phyloP scores from a whole-genome alignment of 177 flowering plant species.

The Vitis hybrid region DNA sequence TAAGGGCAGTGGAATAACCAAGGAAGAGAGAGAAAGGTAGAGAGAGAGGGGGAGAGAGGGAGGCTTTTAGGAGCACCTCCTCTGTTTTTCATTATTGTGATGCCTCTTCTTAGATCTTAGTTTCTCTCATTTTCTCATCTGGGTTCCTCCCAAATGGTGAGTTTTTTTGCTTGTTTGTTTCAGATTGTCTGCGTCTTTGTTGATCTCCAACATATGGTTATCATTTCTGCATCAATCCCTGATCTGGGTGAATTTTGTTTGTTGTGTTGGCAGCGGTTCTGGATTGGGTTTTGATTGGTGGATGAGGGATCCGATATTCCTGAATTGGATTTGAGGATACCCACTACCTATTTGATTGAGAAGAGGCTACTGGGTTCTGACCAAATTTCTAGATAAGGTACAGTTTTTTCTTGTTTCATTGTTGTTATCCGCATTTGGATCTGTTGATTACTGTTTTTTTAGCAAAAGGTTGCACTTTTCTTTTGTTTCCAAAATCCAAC shows the following conservation, averaged over 20 bases:
- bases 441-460: conserved; percentile 8
- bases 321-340: conserved; percentile 39
- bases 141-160: conserved; percentile 24
- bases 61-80: conserved; percentile 24
- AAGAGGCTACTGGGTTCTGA: conserved; percentile 30
- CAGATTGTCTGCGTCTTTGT: conserved; percentile 11
- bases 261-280: conserved; percentile 22
- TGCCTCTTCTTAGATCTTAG: conserved; percentile 45
- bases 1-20: conserved; percentile 39
- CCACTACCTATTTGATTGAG: conserved; percentile 32
- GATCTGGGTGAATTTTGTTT: conserved; percentile 19
- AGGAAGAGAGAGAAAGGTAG: conserved; percentile 20
- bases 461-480: conserved; percentile 2
- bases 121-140: conserved; percentile 27
- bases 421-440: conserved; percentile 24
- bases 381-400: conserved; percentile 32
- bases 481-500: background rate
- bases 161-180: conserved; percentile 3
- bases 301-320: conserved; percentile 46
- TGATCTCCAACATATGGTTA: background rate
- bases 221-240: background rate
- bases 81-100: conserved; percentile 32
- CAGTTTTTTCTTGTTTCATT: conserved; percentile 7
- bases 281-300: conserved; percentile 28
- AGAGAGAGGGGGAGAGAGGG: conserved; percentile 15